Percentiles rank a stretch among this genome's conserved stretches.
phyloP scores from a whole-genome alignment of 2,329 filamentous ascomycete genomes.

The Diplodia corticola region DNA sequence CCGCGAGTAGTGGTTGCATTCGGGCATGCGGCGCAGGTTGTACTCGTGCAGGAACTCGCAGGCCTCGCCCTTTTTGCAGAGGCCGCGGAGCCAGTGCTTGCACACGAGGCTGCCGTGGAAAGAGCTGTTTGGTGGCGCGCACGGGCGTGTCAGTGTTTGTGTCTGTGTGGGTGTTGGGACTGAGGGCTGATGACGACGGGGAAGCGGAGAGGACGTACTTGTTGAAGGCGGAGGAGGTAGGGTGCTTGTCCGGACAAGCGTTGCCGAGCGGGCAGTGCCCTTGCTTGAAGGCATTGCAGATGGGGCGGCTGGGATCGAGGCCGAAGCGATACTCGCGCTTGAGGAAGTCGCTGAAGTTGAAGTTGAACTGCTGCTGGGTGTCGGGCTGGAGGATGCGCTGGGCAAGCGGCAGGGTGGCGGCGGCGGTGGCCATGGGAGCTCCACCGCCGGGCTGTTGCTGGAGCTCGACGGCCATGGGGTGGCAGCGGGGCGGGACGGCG shows the following conservation, averaged over 20 bases:
- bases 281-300: conserved; percentile 82
- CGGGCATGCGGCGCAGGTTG: conserved; percentile 96
- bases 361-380: conserved; percentile 57
- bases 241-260: conserved; percentile 82
- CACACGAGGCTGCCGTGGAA: conserved; percentile 68
- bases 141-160: background rate
- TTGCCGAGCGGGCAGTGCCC: conserved; percentile 85
- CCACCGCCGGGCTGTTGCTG: background rate
- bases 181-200: conserved; percentile 28
- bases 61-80: conserved; percentile 95
- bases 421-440: background rate
- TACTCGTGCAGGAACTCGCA: conserved; percentile 99
- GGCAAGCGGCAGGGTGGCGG: conserved; percentile 27
- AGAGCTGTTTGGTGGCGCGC: background rate
- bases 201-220: conserved; percentile 48
- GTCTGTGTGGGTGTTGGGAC: too few species aligned
- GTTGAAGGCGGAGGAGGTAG: conserved; percentile 62
- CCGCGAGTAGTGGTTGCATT: conserved; percentile 93
- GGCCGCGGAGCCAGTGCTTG: conserved; percentile 96
- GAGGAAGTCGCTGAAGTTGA: conserved; percentile 85
- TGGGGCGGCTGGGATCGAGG: conserved; percentile 66
- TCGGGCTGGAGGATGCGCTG: conserved; percentile 34
- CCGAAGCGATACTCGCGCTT: conserved; percentile 81
- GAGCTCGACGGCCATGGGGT: conserved; percentile 14
- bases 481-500: conserved; percentile 1